Evolutionary conservation across 208 protist species (phyloP).

Genomic region (Crithidia fasciculata): DNA sequence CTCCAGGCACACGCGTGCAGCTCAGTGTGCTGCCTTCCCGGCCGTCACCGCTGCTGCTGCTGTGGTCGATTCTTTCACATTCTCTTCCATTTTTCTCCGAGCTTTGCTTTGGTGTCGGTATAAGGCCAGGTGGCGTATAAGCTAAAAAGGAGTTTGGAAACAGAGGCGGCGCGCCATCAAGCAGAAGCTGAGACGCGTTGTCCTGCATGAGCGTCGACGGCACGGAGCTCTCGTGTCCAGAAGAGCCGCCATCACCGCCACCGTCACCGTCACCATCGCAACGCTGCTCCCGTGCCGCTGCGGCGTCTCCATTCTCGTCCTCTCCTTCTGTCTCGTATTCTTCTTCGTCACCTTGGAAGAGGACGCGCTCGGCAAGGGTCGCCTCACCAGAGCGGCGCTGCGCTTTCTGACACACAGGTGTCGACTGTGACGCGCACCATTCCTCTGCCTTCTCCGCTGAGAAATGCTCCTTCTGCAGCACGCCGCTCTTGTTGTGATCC

Average conservation of each 20-base stretch:
- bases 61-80: too few species aligned
- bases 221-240: too few species aligned
- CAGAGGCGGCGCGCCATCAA: not conserved
- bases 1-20: not conserved
- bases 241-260: too few species aligned
- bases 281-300: too few species aligned
- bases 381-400: not conserved
- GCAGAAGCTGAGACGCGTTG: not conserved
- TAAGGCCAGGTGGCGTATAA: not conserved
- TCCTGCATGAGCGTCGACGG: too few species aligned
- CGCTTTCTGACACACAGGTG: too few species aligned
- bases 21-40: not conserved
- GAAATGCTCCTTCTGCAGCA: not conserved
- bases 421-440: too few species aligned
- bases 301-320: not conserved
- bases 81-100: not conserved
- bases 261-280: too few species aligned
- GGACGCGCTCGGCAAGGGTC: conserved; percentile 16
- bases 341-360: conserved; percentile 19
- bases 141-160: not conserved
- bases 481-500: too few species aligned
- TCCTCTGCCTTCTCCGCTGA: not conserved
- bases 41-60: too few species aligned
- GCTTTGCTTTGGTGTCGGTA: not conserved
- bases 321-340: not conserved